Conservation (phyloP, 2,329 filamentous ascomycete genomes). For the Botrytis porri region DNA sequence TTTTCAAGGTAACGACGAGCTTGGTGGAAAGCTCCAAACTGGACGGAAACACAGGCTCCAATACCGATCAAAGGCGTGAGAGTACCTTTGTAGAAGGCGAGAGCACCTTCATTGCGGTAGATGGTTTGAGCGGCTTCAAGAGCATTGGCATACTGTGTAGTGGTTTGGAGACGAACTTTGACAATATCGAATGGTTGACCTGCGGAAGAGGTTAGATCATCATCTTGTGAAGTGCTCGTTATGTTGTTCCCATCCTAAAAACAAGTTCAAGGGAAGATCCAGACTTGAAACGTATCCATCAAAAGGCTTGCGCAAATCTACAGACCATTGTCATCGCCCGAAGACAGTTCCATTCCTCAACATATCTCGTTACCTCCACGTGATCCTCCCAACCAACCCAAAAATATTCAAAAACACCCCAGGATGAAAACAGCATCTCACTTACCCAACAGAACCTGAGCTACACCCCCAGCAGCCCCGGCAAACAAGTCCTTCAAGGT, state of each 20-base stretch:
- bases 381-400: constrained; percentile 14
- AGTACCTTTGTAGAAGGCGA: constrained; percentile 98
- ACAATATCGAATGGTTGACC: constrained; percentile 83
- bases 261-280: neutral
- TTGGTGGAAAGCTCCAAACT: constrained; percentile 96
- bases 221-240: neutral
- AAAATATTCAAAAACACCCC: neutral
- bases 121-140: constrained; percentile 79
- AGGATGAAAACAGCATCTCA: constrained; percentile 30
- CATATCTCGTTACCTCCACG: constrained; percentile 14
- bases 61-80: constrained; percentile 93
- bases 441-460: constrained; percentile 89
- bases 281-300: neutral
- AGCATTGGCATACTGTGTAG: constrained; percentile 74
- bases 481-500: constrained; percentile 79
- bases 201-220: constrained; percentile 38
- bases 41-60: constrained; percentile 95
- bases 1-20: constrained; percentile 83
- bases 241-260: neutral
- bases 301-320: neutral
- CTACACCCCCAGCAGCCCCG: constrained; percentile 86
- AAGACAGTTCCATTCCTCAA: neutral
- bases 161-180: constrained; percentile 95
- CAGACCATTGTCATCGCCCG: neutral
- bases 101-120: constrained; percentile 79